Evolutionary conservation across 129 eudicot species (phyloP).

Genomic region (Flaveria ramosissima): DNA sequence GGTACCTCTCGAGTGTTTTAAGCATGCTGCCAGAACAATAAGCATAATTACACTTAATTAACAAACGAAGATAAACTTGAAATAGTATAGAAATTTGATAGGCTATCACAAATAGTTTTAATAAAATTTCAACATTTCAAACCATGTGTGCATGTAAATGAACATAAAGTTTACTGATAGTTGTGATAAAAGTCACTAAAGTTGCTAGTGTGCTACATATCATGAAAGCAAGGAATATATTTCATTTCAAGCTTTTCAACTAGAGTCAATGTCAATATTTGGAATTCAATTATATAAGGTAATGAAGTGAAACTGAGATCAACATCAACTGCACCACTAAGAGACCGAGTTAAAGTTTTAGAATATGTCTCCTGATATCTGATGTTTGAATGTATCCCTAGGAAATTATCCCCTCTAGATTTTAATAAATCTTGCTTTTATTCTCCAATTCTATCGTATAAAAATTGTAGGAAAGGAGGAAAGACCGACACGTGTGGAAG

Average conservation of each 20-base stretch:
- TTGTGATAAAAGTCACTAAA: conserved; percentile 23
- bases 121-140: background rate
- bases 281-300: background rate
- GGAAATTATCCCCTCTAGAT: background rate
- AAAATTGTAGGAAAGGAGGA: background rate
- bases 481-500: background rate
- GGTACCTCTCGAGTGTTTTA: conserved; percentile 88
- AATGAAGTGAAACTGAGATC: background rate
- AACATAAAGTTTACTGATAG: conserved; percentile 10
- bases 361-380: background rate
- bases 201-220: conserved; percentile 10
- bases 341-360: background rate
- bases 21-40: conserved; percentile 71
- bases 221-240: conserved; percentile 29
- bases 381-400: too few relatives aligned
- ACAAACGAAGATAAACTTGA: background rate
- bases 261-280: conserved; percentile 7
- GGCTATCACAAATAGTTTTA: background rate
- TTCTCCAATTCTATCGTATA: background rate
- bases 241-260: conserved; percentile 22
- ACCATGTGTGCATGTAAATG: background rate
- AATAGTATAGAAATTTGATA: background rate
- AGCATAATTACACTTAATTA: background rate
- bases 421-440: background rate
- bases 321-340: background rate